Conservation (phyloP, 2,329 filamentous ascomycete genomes). For the Rachicladosporium sp. region DNA sequence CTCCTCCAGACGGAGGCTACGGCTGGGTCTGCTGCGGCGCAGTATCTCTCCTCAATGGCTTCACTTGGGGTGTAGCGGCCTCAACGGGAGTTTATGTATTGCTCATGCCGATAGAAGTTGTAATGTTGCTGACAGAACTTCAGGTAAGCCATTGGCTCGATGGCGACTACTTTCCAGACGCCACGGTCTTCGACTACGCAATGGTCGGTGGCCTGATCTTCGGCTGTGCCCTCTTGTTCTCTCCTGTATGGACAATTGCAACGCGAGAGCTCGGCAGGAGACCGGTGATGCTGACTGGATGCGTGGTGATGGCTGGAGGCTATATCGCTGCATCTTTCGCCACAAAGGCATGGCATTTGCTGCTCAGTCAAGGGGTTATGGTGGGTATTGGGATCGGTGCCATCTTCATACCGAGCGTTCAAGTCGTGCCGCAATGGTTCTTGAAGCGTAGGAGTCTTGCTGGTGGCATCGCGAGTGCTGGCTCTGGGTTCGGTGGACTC, state of each 20-base stretch:
- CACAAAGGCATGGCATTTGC: constrained; percentile 25
- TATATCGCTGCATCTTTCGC: constrained; percentile 26
- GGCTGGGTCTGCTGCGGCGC: constrained; percentile 21
- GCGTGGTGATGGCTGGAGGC: constrained; percentile 19
- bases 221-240: constrained; percentile 23
- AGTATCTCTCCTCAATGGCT: constrained; percentile 16
- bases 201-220: constrained; percentile 31
- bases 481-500: constrained; percentile 30
- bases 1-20: constrained; percentile 20
- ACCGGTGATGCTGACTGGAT: constrained; percentile 20
- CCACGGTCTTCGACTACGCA: constrained; percentile 27
- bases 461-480: constrained; percentile 28
- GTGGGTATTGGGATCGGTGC: constrained; percentile 30
- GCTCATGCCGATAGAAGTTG: neutral
- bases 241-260: constrained; percentile 22
- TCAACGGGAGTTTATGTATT: constrained; percentile 2
- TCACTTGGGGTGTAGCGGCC: constrained; percentile 17
- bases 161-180: constrained; percentile 30
- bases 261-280: constrained; percentile 17
- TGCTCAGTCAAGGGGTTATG: constrained; percentile 29
- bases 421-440: constrained; percentile 33
- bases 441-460: constrained; percentile 26
- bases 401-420: constrained; percentile 27
- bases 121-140: neutral
- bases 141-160: constrained; percentile 14